Conservation (phyloP, 164 flowering plant genomes). For the Kalanchoe fedtschenkoi region DNA sequence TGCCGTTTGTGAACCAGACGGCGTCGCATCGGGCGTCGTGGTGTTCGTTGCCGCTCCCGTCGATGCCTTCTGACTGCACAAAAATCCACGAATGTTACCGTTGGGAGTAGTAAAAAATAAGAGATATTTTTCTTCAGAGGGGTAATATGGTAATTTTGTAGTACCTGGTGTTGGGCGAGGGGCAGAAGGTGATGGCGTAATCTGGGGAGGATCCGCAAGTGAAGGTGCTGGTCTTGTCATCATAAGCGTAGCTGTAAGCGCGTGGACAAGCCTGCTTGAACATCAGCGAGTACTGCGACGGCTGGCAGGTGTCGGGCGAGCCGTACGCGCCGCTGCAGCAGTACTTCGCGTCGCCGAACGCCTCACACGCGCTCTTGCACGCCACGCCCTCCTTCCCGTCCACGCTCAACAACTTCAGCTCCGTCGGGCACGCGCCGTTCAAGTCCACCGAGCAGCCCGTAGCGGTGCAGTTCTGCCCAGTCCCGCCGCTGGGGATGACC, state of each 20-base stretch:
- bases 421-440: constrained; percentile 61
- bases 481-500: constrained; percentile 48
- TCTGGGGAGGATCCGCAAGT: constrained; percentile 55
- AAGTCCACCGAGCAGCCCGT: constrained; percentile 68
- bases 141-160: constrained; percentile 6
- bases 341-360: constrained; percentile 51
- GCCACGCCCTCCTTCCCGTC: constrained; percentile 31
- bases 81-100: constrained; percentile 12
- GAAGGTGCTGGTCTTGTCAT: constrained; percentile 73
- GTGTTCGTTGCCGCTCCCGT: constrained; percentile 12
- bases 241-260: constrained; percentile 93
- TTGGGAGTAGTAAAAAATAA: constrained; percentile 2
- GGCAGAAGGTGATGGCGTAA: constrained; percentile 83
- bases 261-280: constrained; percentile 76
- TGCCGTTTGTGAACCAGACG: constrained; percentile 12
- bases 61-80: constrained; percentile 57
- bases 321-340: constrained; percentile 73
- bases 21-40: background rate
- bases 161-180: constrained; percentile 57
- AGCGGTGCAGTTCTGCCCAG: constrained; percentile 46
- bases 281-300: constrained; percentile 43
- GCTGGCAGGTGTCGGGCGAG: constrained; percentile 60
- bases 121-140: background rate
- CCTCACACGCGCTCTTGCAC: constrained; percentile 87
- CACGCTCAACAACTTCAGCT: constrained; percentile 28